phyloP scores from a whole-genome alignment of 352 stramenopile species.

The Plasmopara viticola region DNA sequence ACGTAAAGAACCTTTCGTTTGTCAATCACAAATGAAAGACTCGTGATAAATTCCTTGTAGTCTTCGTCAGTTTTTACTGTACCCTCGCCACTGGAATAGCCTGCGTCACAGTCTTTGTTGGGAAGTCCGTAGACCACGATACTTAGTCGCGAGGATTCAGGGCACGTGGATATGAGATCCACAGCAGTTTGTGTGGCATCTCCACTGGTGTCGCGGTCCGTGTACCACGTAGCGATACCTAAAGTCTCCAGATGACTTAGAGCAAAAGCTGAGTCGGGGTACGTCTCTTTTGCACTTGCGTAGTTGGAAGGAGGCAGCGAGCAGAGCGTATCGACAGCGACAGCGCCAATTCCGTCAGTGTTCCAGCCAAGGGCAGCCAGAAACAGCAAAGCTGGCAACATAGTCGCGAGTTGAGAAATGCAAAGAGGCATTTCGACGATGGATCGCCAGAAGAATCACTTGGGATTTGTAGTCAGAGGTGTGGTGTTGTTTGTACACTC shows the following conservation, averaged over 20 bases:
- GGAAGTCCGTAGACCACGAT: slow-evolving; percentile 69
- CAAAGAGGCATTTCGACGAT: not conserved
- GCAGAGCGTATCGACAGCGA: slow-evolving; percentile 33
- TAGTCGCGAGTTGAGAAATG: not conserved
- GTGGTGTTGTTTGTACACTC: no score
- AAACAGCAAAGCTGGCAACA: slow-evolving; percentile 1
- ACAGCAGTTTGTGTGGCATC: slow-evolving; percentile 28
- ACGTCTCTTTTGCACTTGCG: slow-evolving; percentile 29
- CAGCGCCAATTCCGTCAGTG: not conserved
- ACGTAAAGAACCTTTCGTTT: slow-evolving; percentile 60
- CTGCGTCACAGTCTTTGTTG: slow-evolving; percentile 67
- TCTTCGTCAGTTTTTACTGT: slow-evolving; percentile 33
- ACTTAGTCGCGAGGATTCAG: slow-evolving; percentile 34
- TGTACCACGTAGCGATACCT: slow-evolving; percentile 65
- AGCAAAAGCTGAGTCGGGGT: slow-evolving; percentile 44
- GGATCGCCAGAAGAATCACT: not conserved
- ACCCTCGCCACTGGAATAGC: slow-evolving; percentile 33
- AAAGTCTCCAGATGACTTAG: slow-evolving; percentile 46
- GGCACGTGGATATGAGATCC: slow-evolving; percentile 31
- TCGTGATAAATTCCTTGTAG: slow-evolving; percentile 48
- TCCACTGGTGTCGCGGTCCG: slow-evolving; percentile 35
- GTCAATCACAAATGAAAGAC: slow-evolving; percentile 33
- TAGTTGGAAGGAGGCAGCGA: slow-evolving; percentile 42
- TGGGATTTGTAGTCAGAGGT: not conserved
- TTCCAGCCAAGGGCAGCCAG: slow-evolving; percentile 5